Conservation (phyloP, 2,329 filamentous ascomycete genomes). For the Pseudogymnoascus sp. region DNA sequence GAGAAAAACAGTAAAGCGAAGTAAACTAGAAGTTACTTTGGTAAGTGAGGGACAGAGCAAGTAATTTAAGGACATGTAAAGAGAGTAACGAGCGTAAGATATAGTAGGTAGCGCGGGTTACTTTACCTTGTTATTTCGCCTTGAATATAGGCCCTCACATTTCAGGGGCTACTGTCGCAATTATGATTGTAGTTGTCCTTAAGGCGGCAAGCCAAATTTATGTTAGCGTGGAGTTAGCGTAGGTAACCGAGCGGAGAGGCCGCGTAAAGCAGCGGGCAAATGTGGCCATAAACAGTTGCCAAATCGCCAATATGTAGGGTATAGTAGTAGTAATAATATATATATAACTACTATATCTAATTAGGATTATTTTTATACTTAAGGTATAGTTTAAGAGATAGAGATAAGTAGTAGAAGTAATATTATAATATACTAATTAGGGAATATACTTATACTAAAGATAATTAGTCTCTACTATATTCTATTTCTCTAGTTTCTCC, state of each 20-base stretch:
- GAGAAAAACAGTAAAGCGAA: not conserved
- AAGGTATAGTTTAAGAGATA: too few species aligned
- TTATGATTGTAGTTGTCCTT: not conserved
- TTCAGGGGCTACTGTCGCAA: not conserved
- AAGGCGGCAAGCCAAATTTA: not conserved
- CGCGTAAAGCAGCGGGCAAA: not conserved
- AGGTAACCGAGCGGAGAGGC: not conserved
- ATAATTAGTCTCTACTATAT: too few species aligned
- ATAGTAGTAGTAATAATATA: not conserved
- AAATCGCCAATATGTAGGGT: not conserved
- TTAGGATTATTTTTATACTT: not conserved
- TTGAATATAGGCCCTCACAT: not conserved
- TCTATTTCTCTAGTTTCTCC: too few species aligned
- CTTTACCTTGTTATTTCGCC: not conserved
- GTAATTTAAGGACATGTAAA: not conserved
- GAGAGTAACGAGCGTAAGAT: not conserved
- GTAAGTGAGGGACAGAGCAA: not conserved
- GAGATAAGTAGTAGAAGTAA: too few species aligned
- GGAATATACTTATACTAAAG: too few species aligned
- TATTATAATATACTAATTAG: too few species aligned
- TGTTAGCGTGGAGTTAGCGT: not conserved
- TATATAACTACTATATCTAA: too few species aligned
- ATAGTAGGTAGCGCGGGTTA: not conserved
- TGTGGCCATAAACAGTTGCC: not conserved
- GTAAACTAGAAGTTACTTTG: not conserved